A percentile compares a stretch with the other conserved stretches of the same genome.
These are phyloP conservation scores for Botrytis byssoidea DNA, from an alignment of 2,329 filamentous ascomycete genomes.

Conservation along the genomic window DNA sequence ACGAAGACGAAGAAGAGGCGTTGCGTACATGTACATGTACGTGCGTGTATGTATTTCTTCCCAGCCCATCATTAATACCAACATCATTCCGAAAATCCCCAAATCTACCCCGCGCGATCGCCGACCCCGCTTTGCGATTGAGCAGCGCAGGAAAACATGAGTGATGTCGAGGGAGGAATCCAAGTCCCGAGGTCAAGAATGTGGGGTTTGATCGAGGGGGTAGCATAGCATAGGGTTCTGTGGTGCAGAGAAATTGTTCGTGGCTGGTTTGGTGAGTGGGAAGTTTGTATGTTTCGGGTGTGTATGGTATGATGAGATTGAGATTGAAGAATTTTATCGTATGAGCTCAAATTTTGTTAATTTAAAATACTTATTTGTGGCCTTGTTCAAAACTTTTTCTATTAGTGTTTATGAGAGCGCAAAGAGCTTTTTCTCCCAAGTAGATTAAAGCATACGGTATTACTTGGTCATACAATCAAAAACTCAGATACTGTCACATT, in stretches of 20 bases:
- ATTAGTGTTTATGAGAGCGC: background rate
- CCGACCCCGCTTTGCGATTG: background rate
- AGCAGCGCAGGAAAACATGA: background rate
- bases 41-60: no score
- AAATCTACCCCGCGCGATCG: background rate
- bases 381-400: background rate
- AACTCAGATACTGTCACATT: background rate
- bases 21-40: background rate
- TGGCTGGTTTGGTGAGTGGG: background rate
- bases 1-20: conserved; percentile 50
- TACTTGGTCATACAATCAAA: background rate
- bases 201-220: background rate
- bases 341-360: background rate
- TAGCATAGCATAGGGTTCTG: background rate
- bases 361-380: background rate
- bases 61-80: no score
- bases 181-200: background rate
- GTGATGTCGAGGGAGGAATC: background rate
- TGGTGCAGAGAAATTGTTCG: background rate
- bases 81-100: background rate
- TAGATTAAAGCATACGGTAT: background rate
- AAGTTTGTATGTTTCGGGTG: background rate
- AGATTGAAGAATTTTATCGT: background rate
- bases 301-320: background rate
- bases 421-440: background rate